Evolutionary conservation across 768 basidiomycete species (phyloP).

Genomic region (Coprinopsis cinerea): DNA sequence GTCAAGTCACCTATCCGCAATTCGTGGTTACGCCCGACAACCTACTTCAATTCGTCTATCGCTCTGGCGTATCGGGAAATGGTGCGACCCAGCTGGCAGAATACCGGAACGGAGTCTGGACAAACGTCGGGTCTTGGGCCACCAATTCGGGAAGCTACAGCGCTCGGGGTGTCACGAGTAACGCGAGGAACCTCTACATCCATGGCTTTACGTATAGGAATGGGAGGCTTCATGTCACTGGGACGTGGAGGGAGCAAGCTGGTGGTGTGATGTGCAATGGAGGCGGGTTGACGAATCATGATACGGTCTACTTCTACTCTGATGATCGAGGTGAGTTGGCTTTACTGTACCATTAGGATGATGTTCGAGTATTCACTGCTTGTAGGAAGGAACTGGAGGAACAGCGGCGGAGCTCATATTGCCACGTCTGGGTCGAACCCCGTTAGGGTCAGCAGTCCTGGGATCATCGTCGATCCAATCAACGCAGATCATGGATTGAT

Average conservation of each 20-base stretch:
- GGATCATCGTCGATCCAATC: conserved; percentile 38
- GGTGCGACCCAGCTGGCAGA: conserved; percentile 44
- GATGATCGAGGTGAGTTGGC: conserved; percentile 35
- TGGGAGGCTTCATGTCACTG: conserved; percentile 34
- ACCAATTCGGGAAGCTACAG: conserved; percentile 37
- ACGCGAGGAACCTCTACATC: conserved; percentile 41
- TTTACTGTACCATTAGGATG: not conserved
- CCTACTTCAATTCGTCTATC: conserved; percentile 42
- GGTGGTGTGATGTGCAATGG: conserved; percentile 36
- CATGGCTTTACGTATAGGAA: conserved; percentile 40
- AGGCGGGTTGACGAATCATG: conserved; percentile 42
- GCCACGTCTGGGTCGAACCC: conserved; percentile 37
- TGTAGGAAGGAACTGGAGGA: conserved; percentile 40
- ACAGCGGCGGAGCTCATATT: conserved; percentile 31
- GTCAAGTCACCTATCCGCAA: conserved; percentile 41
- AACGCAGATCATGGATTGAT: conserved; percentile 46
- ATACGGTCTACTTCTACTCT: conserved; percentile 42
- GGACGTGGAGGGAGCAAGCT: conserved; percentile 43
- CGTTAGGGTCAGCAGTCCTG: conserved; percentile 36
- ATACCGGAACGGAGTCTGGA: conserved; percentile 35
- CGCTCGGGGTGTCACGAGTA: conserved; percentile 33
- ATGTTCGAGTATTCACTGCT: too few relatives aligned
- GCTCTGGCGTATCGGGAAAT: conserved; percentile 41
- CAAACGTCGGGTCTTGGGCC: conserved; percentile 42
- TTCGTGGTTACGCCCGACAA: conserved; percentile 43